Conservation (phyloP, 768 basidiomycete species). For the Mycena filopes region DNA sequence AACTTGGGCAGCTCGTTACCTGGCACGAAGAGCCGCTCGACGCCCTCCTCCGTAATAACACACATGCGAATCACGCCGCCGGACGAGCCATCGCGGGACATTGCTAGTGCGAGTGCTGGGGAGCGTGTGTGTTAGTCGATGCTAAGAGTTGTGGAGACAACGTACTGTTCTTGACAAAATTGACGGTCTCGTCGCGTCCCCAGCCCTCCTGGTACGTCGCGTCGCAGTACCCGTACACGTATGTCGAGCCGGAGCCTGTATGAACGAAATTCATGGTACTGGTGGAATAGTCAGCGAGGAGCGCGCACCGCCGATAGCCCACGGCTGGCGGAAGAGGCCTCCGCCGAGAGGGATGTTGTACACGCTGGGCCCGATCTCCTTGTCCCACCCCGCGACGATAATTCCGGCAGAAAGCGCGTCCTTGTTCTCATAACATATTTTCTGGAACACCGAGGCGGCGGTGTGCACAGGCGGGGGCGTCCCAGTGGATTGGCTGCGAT, state of each 20-base stretch:
- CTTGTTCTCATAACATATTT: slow-evolving; percentile 94
- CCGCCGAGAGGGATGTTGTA: slow-evolving; percentile 98
- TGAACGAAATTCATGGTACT: slow-evolving; percentile 8
- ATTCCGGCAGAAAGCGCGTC: slow-evolving; percentile 90
- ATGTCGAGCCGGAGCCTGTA: slow-evolving; percentile 93
- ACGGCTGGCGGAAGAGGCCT: slow-evolving; percentile 95
- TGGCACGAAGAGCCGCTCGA: slow-evolving; percentile 92
- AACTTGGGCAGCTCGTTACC: slow-evolving; percentile 90
- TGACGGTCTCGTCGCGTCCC: slow-evolving; percentile 88
- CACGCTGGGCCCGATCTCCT: slow-evolving; percentile 88
- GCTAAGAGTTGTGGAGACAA: slow-evolving; percentile 28
- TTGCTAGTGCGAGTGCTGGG: slow-evolving; percentile 90
- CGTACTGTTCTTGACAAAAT: slow-evolving; percentile 97
- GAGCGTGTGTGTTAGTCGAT: slow-evolving; percentile 15
- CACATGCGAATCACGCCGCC: slow-evolving; percentile 98
- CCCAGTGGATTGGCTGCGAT: slow-evolving; percentile 65
- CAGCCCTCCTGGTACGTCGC: slow-evolving; percentile 96
- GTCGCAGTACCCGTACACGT: slow-evolving; percentile 99
- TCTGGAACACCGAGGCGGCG: slow-evolving; percentile 87
- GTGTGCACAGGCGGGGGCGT: slow-evolving; percentile 80
- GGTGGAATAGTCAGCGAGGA: background rate
- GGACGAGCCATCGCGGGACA: slow-evolving; percentile 98
- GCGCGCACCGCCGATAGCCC: slow-evolving; percentile 93
- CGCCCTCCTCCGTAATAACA: slow-evolving; percentile 92
- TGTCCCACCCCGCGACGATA: slow-evolving; percentile 99